phyloP scores from a whole-genome alignment of 2,329 filamentous ascomycete genomes.

The Phyllosticta paracitricarpa region DNA sequence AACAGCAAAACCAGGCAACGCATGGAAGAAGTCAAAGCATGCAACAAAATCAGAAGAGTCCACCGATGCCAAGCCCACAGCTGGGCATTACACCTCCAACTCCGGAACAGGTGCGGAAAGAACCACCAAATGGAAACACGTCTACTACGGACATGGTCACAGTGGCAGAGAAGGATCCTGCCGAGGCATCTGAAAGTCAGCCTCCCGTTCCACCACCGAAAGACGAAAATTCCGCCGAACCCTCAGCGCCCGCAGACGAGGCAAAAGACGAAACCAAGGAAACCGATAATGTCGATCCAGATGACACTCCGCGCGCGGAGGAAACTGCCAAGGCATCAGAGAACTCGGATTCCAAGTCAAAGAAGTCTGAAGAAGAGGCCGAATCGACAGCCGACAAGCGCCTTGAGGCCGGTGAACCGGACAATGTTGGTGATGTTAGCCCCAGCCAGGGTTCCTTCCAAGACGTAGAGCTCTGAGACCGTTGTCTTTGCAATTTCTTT shows the following conservation, averaged over 20 bases:
- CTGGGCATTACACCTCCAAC: slow-evolving; percentile 43
- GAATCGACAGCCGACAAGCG: neutral
- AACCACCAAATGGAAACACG: slow-evolving; percentile 14
- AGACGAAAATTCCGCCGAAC: neutral
- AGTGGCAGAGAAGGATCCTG: neutral
- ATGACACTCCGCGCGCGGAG: neutral
- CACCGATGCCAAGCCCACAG: slow-evolving; percentile 32
- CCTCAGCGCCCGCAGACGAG: neutral
- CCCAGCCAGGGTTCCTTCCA: neutral
- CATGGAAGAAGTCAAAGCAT: slow-evolving; percentile 16
- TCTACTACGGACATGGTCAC: neutral
- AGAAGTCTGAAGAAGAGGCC: neutral
- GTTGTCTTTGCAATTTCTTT: neutral
- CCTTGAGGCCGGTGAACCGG: neutral
- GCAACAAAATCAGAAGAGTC: slow-evolving; percentile 4
- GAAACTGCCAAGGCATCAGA: neutral
- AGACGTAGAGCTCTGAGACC: neutral
- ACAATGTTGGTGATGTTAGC: neutral
- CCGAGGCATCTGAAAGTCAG: neutral
- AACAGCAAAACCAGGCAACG: slow-evolving; percentile 11
- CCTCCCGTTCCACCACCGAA: neutral
- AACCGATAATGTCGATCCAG: neutral
- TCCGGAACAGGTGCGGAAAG: slow-evolving; percentile 28
- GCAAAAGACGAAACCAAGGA: neutral
- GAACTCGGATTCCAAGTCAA: neutral